These are phyloP conservation scores for Leccinum truebloodii DNA, from an alignment of 768 basidiomycete genomes.

Conservation along the genomic window DNA sequence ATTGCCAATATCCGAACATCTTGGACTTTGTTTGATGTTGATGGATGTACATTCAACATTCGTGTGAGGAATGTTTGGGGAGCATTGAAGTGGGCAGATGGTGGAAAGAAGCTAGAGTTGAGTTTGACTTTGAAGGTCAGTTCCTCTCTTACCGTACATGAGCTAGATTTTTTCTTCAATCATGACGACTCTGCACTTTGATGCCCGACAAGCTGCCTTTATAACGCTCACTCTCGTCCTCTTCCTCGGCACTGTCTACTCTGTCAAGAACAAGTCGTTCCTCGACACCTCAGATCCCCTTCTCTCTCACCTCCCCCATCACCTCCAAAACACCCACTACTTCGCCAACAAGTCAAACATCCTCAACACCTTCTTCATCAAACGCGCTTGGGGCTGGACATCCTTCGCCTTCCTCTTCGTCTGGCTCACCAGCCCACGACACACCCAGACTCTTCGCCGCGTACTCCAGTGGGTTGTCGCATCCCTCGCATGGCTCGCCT, in stretches of 20 bases:
- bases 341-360: constrained; percentile 81
- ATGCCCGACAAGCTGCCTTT: constrained; percentile 37
- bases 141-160: not conserved
- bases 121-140: too few species aligned
- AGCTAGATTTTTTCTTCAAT: not conserved
- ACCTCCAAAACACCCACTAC: constrained; percentile 59
- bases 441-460: constrained; percentile 42
- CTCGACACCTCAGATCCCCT: constrained; percentile 85
- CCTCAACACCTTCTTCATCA: constrained; percentile 87
- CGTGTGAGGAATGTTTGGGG: too few species aligned
- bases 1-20: too few species aligned
- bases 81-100: too few species aligned
- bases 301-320: constrained; percentile 68
- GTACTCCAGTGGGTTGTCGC: constrained; percentile 56
- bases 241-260: constrained; percentile 64
- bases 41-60: too few species aligned
- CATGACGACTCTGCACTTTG: constrained; percentile 21
- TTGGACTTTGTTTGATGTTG: too few species aligned
- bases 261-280: constrained; percentile 62
- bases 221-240: constrained; percentile 47
- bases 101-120: too few species aligned
- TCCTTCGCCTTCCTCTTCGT: constrained; percentile 60
- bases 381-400: constrained; percentile 92
- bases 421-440: constrained; percentile 57
- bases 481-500: constrained; percentile 68